Evolutionary conservation across 306 rosid species (phyloP).

Genomic region (Quercus wislizeni): DNA sequence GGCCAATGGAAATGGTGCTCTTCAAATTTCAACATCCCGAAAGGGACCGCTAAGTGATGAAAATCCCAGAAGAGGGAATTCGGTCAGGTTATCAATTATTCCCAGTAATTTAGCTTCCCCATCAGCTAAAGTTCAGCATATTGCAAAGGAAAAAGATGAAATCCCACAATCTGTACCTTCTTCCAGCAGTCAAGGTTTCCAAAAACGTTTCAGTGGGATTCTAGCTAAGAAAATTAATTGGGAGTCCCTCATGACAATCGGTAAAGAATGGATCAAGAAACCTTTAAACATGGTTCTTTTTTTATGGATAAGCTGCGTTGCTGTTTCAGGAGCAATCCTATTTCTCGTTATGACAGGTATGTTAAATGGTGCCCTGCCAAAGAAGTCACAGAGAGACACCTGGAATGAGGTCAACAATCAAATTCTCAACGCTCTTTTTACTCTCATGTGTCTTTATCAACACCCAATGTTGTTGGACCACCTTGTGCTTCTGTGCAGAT

Average conservation of each 20-base stretch:
- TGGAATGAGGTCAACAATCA: constrained; percentile 66
- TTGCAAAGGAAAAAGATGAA: constrained; percentile 14
- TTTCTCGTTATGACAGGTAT: constrained; percentile 67
- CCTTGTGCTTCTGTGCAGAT: constrained; percentile 47
- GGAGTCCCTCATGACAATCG: constrained; percentile 18
- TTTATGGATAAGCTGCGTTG: constrained; percentile 44
- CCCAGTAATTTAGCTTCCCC: constrained; percentile 11
- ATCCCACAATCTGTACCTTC: constrained; percentile 21
- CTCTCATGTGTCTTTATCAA: constrained; percentile 60
- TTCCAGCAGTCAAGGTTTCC: constrained; percentile 8
- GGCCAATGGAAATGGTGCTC: constrained; percentile 16
- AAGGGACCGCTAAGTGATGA: constrained; percentile 23
- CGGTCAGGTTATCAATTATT: not conserved
- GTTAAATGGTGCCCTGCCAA: constrained; percentile 40
- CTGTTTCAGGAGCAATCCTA: constrained; percentile 51
- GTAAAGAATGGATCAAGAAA: constrained; percentile 46
- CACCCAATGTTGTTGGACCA: constrained; percentile 55
- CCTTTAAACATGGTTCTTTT: constrained; percentile 54
- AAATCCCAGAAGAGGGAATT: constrained; percentile 10
- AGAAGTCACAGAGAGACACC: constrained; percentile 37
- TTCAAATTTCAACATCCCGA: constrained; percentile 31
- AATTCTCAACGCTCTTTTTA: constrained; percentile 61
- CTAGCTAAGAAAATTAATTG: constrained; percentile 30
- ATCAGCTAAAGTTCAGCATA: constrained; percentile 17
- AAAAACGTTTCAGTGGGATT: constrained; percentile 6